These are phyloP conservation scores for Hyparrhenia diplandra DNA, from an alignment of 176 grass and related monocot species.

Conservation along the genomic window DNA sequence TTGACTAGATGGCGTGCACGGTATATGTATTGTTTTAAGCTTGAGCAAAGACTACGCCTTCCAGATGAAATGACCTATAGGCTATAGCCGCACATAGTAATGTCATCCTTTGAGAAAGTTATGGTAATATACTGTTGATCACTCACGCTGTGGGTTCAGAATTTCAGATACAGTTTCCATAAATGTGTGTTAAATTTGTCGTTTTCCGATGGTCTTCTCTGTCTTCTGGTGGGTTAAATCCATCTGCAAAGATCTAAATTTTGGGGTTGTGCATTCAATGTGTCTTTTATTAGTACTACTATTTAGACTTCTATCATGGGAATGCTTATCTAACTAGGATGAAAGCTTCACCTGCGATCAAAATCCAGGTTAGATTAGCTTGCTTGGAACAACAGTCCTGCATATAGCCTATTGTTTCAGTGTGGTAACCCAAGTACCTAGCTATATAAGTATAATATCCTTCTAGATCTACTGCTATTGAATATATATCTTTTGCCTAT, in stretches of 20 bases:
- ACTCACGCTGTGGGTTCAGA: not conserved
- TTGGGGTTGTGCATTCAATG: not conserved
- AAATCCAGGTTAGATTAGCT: no score
- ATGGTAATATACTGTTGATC: not conserved
- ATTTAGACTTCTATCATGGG: no score
- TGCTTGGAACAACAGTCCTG: no score
- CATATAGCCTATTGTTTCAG: no score
- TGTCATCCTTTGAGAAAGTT: not conserved
- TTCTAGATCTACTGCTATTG: no score
- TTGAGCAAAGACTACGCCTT: not conserved
- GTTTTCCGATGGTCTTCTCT: not conserved
- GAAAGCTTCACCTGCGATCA: no score
- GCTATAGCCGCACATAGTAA: not conserved
- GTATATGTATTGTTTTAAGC: not conserved
- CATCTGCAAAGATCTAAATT: not conserved
- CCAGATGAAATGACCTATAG: not conserved
- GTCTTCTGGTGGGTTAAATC: not conserved
- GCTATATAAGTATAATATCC: no score
- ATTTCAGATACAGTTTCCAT: not conserved
- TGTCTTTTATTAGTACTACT: slow-evolving; percentile 8
- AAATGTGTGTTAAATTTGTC: not conserved
- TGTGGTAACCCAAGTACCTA: no score
- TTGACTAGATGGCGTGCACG: not conserved
- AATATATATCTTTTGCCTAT: no score
- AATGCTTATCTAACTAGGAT: no score